phyloP scores from a whole-genome alignment of 2,329 filamentous ascomycete genomes.

The Neoascochyta sp. region DNA sequence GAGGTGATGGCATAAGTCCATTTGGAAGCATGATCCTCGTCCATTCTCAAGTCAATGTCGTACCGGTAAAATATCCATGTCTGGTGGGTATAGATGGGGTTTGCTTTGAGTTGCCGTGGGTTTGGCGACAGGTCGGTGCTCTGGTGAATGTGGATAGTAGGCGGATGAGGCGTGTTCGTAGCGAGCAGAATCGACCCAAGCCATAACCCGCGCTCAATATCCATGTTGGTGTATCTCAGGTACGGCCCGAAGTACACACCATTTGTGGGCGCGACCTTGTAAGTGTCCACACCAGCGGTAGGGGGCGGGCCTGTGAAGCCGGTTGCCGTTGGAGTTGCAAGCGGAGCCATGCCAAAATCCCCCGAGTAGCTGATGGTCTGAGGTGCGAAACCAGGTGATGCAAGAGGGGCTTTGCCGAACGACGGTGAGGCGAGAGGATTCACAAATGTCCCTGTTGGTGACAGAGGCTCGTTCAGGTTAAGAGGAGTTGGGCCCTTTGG shows the following conservation, averaged over 20 bases:
- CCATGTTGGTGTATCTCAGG: constrained; percentile 94
- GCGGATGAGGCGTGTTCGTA: constrained; percentile 85
- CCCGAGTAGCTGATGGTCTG: constrained; percentile 81
- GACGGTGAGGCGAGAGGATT: constrained; percentile 45
- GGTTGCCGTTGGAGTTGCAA: constrained; percentile 70
- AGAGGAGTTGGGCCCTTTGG: constrained; percentile 92
- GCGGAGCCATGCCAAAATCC: constrained; percentile 74
- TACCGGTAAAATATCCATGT: constrained; percentile 96
- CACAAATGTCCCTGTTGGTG: constrained; percentile 63
- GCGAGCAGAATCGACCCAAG: constrained; percentile 90
- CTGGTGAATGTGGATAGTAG: constrained; percentile 92
- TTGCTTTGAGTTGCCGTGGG: constrained; percentile 77
- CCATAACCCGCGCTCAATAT: constrained; percentile 86
- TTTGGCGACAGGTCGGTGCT: constrained; percentile 90
- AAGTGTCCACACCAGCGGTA: constrained; percentile 84
- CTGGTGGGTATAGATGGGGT: constrained; percentile 82
- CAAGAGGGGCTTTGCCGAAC: constrained; percentile 59
- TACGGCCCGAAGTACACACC: constrained; percentile 98
- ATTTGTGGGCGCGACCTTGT: constrained; percentile 89
- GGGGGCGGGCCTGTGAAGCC: constrained; percentile 88
- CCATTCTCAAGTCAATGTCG: constrained; percentile 85
- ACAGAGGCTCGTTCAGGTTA: constrained; percentile 79
- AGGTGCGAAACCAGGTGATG: constrained; percentile 78
- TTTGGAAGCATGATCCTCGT: constrained; percentile 68
- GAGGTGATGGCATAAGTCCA: constrained; percentile 99